These are phyloP conservation scores for Coffea canephora DNA, from an alignment of 257 asterid species.

Conservation along the genomic window DNA sequence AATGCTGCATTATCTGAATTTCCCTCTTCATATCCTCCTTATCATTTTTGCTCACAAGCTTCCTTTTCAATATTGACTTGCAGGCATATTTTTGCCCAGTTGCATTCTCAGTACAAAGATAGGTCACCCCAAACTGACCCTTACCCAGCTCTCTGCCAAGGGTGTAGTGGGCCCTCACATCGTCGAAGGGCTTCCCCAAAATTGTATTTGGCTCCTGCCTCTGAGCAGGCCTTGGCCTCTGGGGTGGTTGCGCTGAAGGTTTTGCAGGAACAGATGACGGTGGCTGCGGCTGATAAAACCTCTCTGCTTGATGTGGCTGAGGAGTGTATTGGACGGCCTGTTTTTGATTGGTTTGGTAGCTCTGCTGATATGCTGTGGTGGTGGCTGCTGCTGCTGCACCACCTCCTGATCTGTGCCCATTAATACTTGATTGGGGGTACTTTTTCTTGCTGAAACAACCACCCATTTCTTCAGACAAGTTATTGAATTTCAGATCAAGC, in stretches of 20 bases:
- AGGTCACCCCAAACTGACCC: slow-evolving; percentile 85
- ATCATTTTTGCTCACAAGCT: slow-evolving; percentile 63
- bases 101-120: slow-evolving; percentile 51
- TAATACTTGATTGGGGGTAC: slow-evolving; percentile 25
- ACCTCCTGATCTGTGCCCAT: slow-evolving; percentile 42
- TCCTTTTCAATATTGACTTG: slow-evolving; percentile 75
- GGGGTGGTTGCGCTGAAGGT: slow-evolving; percentile 20
- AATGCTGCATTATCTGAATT: slow-evolving; percentile 77
- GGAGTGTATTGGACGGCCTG: slow-evolving; percentile 30
- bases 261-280: slow-evolving; percentile 30
- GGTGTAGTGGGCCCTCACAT: slow-evolving; percentile 49
- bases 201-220: slow-evolving; percentile 51
- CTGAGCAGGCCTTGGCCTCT: slow-evolving; percentile 28
- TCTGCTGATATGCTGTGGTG: slow-evolving; percentile 32
- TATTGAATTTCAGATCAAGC: slow-evolving; percentile 17
- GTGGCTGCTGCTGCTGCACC: not conserved
- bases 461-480: slow-evolving; percentile 35
- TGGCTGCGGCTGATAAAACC: slow-evolving; percentile 30
- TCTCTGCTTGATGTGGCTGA: slow-evolving; percentile 27
- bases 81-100: slow-evolving; percentile 61
- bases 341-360: slow-evolving; percentile 30
- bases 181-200: slow-evolving; percentile 61
- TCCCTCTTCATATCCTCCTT: slow-evolving; percentile 84
- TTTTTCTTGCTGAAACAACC: slow-evolving; percentile 64
- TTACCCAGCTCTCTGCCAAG: slow-evolving; percentile 69